Evolutionary conservation across 2,329 filamentous ascomycete genomes (phyloP).

Genomic region (Botryotinia narcissicola): DNA sequence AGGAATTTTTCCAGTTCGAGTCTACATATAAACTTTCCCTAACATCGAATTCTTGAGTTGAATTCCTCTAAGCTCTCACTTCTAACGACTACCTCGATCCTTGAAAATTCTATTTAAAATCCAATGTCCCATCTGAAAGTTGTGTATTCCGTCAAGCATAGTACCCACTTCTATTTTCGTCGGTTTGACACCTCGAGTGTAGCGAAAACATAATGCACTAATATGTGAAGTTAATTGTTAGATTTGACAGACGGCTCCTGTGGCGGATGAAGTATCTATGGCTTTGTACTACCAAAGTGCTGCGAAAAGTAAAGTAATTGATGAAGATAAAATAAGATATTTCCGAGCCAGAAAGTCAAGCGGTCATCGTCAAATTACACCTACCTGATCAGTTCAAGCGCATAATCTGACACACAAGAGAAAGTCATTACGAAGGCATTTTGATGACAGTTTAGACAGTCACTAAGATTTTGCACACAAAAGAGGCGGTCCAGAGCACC

Average conservation of each 20-base stretch:
- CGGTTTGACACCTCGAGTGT: background rate
- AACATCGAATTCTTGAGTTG: background rate
- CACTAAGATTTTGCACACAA: too few relatives aligned
- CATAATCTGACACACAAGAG: background rate
- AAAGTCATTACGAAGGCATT: background rate
- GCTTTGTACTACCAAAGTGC: background rate
- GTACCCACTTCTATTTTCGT: fast-evolving
- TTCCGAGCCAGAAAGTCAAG: background rate
- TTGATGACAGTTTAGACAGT: background rate
- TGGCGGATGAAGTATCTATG: background rate
- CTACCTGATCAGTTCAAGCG: background rate
- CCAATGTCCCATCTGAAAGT: too few relatives aligned
- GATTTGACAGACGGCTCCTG: background rate
- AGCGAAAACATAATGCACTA: background rate
- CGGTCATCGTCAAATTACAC: background rate
- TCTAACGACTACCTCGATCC: background rate
- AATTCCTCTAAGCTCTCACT: background rate
- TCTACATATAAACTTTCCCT: background rate
- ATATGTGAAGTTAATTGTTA: background rate
- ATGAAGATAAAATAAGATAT: too few relatives aligned
- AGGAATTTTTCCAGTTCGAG: background rate
- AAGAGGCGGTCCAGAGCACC: background rate
- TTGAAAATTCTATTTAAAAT: fast-evolving
- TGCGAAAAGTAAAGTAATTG: too few relatives aligned
- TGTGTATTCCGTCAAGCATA: background rate